These are phyloP conservation scores for Closterium sp. DNA, from an alignment of 139 green algal species.

Conservation along the genomic window DNA sequence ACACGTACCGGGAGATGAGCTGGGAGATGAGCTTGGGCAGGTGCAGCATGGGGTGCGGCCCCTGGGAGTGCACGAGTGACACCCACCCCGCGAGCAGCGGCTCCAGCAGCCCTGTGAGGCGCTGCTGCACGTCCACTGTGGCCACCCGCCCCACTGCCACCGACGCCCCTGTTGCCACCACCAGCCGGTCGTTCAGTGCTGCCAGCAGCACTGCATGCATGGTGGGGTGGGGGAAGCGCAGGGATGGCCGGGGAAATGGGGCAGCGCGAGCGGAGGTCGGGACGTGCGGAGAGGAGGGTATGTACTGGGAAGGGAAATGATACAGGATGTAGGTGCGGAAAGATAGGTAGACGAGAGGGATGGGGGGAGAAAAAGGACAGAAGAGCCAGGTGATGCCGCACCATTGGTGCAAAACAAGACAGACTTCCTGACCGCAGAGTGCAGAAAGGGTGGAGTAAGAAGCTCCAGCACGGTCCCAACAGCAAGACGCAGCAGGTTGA, in stretches of 20 bases:
- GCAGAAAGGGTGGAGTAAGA: too few species aligned
- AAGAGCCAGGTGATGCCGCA: neutral
- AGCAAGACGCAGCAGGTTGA: too few species aligned
- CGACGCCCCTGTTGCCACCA: constrained; percentile 19
- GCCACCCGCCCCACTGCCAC: neutral
- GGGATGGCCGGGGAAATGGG: neutral
- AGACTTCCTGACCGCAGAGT: too few species aligned
- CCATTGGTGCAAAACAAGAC: too few species aligned
- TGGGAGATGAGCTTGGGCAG: constrained; percentile 22
- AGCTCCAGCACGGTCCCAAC: too few species aligned
- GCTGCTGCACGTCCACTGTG: constrained; percentile 22
- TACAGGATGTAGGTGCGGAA: neutral
- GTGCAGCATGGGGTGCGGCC: constrained; percentile 27
- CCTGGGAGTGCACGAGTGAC: constrained; percentile 17
- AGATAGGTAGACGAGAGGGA: neutral
- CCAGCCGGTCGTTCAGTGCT: constrained; percentile 41
- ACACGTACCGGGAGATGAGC: constrained; percentile 31
- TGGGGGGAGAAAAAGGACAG: neutral
- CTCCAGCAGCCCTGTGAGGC: constrained; percentile 35
- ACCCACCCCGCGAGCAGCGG: constrained; percentile 43
- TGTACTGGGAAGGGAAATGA: neutral
- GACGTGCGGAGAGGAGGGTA: neutral
- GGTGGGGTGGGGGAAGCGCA: neutral
- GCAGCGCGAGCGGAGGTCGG: neutral
- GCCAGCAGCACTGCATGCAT: constrained; percentile 24